Percentiles rank a stretch among this genome's conserved stretches.
phyloP scores from a whole-genome alignment of 2,329 filamentous ascomycete genomes.

The Exophiala sp. region DNA sequence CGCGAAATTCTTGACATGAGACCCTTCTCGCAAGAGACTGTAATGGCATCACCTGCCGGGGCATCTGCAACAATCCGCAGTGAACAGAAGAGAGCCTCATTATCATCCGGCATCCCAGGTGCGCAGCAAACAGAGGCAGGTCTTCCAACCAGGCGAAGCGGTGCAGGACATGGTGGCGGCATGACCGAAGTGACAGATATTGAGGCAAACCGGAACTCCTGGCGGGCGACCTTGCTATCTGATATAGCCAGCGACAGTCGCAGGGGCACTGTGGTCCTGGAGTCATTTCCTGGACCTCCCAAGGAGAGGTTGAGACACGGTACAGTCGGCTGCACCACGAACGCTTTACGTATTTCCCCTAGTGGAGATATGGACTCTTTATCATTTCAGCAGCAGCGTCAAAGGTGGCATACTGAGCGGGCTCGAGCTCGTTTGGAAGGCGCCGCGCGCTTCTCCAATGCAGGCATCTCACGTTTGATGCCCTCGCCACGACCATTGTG shows the following conservation, averaged over 20 bases:
- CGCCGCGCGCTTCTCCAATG: constrained; percentile 20
- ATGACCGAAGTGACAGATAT: constrained; percentile 36
- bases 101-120: constrained; percentile 22
- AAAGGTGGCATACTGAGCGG: constrained; percentile 23
- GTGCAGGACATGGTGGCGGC: constrained; percentile 40
- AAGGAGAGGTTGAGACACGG: constrained; percentile 3
- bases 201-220: constrained; percentile 35
- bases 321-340: not conserved
- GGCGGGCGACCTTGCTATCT: constrained; percentile 36
- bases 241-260: constrained; percentile 35
- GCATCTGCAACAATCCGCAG: not conserved
- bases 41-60: not conserved
- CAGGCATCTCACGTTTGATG: constrained; percentile 12
- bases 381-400: constrained; percentile 18
- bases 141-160: constrained; percentile 37
- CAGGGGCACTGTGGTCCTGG: constrained; percentile 34
- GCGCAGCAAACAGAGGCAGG: constrained; percentile 22
- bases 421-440: constrained; percentile 22
- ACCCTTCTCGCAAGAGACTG: not conserved
- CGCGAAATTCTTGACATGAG: not conserved
- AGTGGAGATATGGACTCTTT: constrained; percentile 3
- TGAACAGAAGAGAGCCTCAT: constrained; percentile 11
- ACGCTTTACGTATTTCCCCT: not conserved
- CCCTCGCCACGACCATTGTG: not conserved
- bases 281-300: constrained; percentile 22